These are phyloP conservation scores for Carpinus fangiana DNA, from an alignment of 306 rosid species.

Conservation along the genomic window DNA sequence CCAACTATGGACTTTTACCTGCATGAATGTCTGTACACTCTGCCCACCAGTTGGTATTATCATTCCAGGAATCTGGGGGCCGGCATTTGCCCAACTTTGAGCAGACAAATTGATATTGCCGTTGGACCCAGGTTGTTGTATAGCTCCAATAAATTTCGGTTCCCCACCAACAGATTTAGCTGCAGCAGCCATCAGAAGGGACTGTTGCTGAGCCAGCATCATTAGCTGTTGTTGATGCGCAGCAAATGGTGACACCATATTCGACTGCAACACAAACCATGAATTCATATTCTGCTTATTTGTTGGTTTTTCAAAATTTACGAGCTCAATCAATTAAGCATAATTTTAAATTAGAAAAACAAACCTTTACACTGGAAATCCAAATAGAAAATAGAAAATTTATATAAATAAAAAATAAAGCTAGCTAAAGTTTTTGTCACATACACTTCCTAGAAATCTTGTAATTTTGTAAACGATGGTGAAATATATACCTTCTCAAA, in stretches of 20 bases:
- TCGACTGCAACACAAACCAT: conserved; percentile 63
- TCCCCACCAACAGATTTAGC: conserved; percentile 65
- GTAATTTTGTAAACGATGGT: conserved; percentile 6
- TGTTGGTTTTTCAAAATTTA: not conserved
- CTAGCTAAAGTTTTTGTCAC: not conserved
- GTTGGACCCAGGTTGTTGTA: conserved; percentile 50
- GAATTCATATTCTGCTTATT: conserved; percentile 22
- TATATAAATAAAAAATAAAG: not conserved
- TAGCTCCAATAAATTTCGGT: conserved; percentile 39
- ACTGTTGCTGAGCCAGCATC: conserved; percentile 88
- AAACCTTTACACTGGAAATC: not conserved
- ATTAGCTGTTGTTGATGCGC: conserved; percentile 95
- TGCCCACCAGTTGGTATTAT: conserved; percentile 56
- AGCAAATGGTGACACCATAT: conserved; percentile 81
- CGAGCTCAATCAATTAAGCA: not conserved
- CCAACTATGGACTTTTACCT: conserved; percentile 44
- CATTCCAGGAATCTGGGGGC: conserved; percentile 65
- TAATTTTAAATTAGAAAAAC: not conserved
- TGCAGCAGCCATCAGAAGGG: conserved; percentile 85
- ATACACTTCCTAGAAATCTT: conserved; percentile 22
- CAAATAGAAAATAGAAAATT: not conserved
- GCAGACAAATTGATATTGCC: conserved; percentile 45
- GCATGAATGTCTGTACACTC: conserved; percentile 57
- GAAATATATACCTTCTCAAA: conserved; percentile 77
- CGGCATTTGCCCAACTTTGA: conserved; percentile 73